Percentiles rank a stretch among this genome's conserved stretches.
Evolutionary conservation across 495 filamentous ascomycete genomes (phyloP).

Genomic region (Massariosphaeria phaeospora): DNA sequence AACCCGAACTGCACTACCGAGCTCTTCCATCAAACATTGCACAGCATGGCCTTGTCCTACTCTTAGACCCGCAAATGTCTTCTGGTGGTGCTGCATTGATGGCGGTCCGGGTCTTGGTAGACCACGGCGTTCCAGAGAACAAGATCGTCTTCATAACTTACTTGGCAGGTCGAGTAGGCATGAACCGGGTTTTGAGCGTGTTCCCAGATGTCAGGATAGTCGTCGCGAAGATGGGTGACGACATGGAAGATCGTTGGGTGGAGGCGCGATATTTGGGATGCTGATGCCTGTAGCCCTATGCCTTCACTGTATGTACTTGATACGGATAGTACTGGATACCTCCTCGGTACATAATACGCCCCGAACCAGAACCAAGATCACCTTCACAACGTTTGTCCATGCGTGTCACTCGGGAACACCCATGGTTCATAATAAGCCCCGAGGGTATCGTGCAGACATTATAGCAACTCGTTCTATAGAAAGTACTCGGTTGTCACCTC

Average conservation of each 20-base stretch:
- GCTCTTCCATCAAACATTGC: constrained; percentile 66
- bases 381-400: neutral
- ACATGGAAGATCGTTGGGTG: constrained; percentile 75
- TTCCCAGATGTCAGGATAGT: constrained; percentile 82
- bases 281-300: too few species aligned
- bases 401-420: neutral
- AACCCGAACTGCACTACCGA: constrained; percentile 86
- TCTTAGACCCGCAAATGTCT: constrained; percentile 91
- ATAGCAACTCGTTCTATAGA: constrained; percentile 44
- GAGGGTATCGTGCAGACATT: neutral
- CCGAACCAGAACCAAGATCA: too few species aligned
- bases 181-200: constrained; percentile 77
- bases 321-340: too few species aligned
- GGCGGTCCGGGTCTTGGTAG: constrained; percentile 89
- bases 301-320: too few species aligned
- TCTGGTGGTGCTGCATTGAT: constrained; percentile 90
- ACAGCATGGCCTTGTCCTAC: constrained; percentile 69
- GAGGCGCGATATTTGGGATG: constrained; percentile 78
- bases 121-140: constrained; percentile 85
- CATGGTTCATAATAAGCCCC: constrained; percentile 1
- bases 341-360: too few species aligned
- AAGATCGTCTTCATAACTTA: constrained; percentile 86
- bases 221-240: constrained; percentile 70
- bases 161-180: constrained; percentile 70
- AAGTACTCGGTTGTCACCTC: constrained; percentile 71